Base-by-base conservation (phyloP, 2,329 filamentous ascomycete genomes). In the Hymenoscyphus infarciens region DNA sequence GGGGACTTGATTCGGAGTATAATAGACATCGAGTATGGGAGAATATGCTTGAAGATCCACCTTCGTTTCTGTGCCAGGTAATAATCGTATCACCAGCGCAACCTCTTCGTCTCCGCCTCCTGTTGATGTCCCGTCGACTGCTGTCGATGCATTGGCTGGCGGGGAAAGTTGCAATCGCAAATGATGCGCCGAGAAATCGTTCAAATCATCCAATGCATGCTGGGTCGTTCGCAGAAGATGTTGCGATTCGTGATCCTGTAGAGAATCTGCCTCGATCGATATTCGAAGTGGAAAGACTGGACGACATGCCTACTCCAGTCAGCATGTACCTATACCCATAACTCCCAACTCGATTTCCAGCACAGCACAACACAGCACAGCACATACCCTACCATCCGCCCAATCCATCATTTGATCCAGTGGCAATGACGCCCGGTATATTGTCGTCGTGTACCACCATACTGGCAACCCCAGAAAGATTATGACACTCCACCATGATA, bases 381-480 rank as follows among this genome's bases (percentile, higher is more conserved):
- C 6, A 66, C 78, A 65, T 76, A 96, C 93, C 83, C 90, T 91
- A 67, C 92, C 92, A 72, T 96, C 90, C 10, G 92, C 90, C 94
- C 95, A 98, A 65, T 89, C 84, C 69, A 90, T 84, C 95, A 99
- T 99, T 61, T 87, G 84, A 73, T 89, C 83, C 68, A 97, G 76
- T 5, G 95, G 95, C 69, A 99, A 79, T 54, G 87, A 83, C 13
- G 94, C 93, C 61, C 95, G 86, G 75, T 96, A 93, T 61, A 98
- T 96, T 0, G 90, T 89, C 3, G 95, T 99, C 0, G 95, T 98
- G 75, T 87, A 87, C 87, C 92, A 96, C 95, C 95, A 99, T 83
- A 96, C 88, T 62, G 95, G 95, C 68, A 99, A 76, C 2, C 95
- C 95, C 5, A 99, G 78, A 33, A 89, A 83, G 6, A 96, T 74